phyloP scores from a whole-genome alignment of 305 asterid genomes.

The Lippia alba region DNA sequence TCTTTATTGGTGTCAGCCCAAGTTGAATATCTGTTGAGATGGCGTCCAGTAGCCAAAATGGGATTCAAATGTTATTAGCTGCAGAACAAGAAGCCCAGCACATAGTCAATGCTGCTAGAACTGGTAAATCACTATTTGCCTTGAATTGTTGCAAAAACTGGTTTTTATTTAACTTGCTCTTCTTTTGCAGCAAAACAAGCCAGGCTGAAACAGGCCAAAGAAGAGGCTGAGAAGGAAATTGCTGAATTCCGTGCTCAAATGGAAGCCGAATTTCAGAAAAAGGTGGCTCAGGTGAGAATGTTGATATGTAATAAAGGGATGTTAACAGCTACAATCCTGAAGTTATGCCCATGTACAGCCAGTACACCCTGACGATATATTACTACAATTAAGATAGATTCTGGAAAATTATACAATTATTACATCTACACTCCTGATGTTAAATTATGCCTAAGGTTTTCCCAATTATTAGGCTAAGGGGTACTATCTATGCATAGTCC shows the following conservation, averaged over 20 bases:
- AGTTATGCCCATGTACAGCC: too few relatives aligned
- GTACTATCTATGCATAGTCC: too few relatives aligned
- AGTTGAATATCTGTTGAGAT: slow-evolving; percentile 35
- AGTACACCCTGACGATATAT: too few relatives aligned
- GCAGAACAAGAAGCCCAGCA: slow-evolving; percentile 88
- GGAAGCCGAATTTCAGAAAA: slow-evolving; percentile 89
- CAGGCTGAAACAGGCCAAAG: slow-evolving; percentile 89
- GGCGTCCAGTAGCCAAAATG: slow-evolving; percentile 71
- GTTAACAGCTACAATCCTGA: too few relatives aligned
- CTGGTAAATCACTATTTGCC: slow-evolving; percentile 46
- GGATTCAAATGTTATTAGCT: slow-evolving; percentile 63
- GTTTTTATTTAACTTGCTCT: slow-evolving; percentile 20
- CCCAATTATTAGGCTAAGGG: too few relatives aligned
- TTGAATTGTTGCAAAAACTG: slow-evolving; percentile 40
- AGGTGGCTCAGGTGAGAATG: slow-evolving; percentile 77
- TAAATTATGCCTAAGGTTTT: too few relatives aligned
- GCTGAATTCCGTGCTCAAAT: slow-evolving; percentile 86
- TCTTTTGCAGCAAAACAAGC: slow-evolving; percentile 74
- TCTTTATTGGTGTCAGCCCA: slow-evolving; percentile 33
- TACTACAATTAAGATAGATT: too few relatives aligned
- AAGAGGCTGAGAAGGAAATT: slow-evolving; percentile 89
- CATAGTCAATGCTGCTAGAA: slow-evolving; percentile 72
- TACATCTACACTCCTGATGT: too few relatives aligned
- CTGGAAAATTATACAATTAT: too few relatives aligned
- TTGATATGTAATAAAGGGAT: too few relatives aligned